Evolutionary conservation across 1,284 basidiomycete genomes (phyloP).

Genomic region (Pseudozyma thailandica): DNA sequence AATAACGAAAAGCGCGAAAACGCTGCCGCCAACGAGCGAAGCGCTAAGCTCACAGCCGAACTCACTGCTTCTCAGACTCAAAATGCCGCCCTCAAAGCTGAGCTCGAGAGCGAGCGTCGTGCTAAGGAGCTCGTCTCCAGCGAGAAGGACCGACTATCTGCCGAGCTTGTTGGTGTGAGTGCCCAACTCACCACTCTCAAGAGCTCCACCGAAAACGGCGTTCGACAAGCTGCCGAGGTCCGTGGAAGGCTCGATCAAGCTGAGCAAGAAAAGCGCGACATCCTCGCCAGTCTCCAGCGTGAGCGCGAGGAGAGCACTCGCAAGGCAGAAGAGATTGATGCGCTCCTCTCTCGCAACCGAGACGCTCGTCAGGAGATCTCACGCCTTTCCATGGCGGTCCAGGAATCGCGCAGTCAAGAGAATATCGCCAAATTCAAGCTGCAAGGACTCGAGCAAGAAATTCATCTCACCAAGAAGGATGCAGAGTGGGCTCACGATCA

Average conservation of each 20-base stretch:
- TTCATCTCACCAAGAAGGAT: conserved; percentile 78
- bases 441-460: conserved; percentile 81
- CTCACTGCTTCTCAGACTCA: conserved; percentile 33
- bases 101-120: conserved; percentile 40
- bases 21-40: conserved; percentile 34
- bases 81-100: conserved; percentile 31
- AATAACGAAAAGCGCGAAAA: conserved; percentile 41
- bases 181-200: conserved; percentile 47
- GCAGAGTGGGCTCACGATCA: conserved; percentile 72
- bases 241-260: conserved; percentile 49
- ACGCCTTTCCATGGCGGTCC: conserved; percentile 50
- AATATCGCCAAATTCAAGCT: conserved; percentile 75
- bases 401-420: conserved; percentile 55
- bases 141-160: conserved; percentile 42
- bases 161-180: conserved; percentile 47
- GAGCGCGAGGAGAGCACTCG: conserved; percentile 59
- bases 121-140: conserved; percentile 43
- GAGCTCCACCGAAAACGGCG: conserved; percentile 44
- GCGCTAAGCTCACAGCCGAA: conserved; percentile 27
- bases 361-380: conserved; percentile 58
- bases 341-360: conserved; percentile 43
- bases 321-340: conserved; percentile 58
- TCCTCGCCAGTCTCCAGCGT: conserved; percentile 61
- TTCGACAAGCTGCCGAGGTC: conserved; percentile 44
- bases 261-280: conserved; percentile 64